Conservation (phyloP, 768 basidiomycete genomes). For the Mycena albidolilacea region DNA sequence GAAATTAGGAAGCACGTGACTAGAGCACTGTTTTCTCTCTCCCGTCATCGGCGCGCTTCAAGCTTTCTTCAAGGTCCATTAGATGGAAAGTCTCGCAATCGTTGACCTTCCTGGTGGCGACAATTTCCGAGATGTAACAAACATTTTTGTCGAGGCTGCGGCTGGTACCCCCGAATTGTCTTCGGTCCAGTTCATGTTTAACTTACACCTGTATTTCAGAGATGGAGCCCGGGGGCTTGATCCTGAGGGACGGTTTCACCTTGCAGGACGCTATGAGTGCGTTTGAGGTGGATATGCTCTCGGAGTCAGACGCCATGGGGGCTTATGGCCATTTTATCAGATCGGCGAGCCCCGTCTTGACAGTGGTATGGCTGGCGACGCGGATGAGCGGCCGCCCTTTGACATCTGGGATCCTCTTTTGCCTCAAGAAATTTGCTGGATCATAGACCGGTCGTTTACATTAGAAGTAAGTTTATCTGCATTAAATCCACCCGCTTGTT, state of each 20-base stretch:
- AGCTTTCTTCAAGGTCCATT: slow-evolving; percentile 15
- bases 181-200: slow-evolving; percentile 25
- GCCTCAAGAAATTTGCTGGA: slow-evolving; percentile 90
- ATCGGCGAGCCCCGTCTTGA: slow-evolving; percentile 94
- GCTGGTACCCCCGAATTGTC: slow-evolving; percentile 60
- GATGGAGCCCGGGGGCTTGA: slow-evolving; percentile 73
- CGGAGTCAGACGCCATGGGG: slow-evolving; percentile 14
- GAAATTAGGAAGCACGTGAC: neutral
- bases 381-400: slow-evolving; percentile 65
- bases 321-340: slow-evolving; percentile 56
- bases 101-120: slow-evolving; percentile 67
- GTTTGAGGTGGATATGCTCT: slow-evolving; percentile 73
- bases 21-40: slow-evolving; percentile 16
- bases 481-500: neutral
- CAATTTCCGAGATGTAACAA: slow-evolving; percentile 75
- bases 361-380: slow-evolving; percentile 73
- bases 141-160: slow-evolving; percentile 71
- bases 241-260: slow-evolving; percentile 79
- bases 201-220: slow-evolving; percentile 51
- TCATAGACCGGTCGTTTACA: slow-evolving; percentile 82
- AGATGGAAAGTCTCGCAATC: slow-evolving; percentile 21
- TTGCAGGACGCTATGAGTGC: slow-evolving; percentile 95
- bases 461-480: slow-evolving; percentile 74
- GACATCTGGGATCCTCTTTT: slow-evolving; percentile 74
- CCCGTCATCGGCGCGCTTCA: neutral